Base-by-base conservation (phyloP, 148 eudicot genomes). In the Cornus florida region DNA sequence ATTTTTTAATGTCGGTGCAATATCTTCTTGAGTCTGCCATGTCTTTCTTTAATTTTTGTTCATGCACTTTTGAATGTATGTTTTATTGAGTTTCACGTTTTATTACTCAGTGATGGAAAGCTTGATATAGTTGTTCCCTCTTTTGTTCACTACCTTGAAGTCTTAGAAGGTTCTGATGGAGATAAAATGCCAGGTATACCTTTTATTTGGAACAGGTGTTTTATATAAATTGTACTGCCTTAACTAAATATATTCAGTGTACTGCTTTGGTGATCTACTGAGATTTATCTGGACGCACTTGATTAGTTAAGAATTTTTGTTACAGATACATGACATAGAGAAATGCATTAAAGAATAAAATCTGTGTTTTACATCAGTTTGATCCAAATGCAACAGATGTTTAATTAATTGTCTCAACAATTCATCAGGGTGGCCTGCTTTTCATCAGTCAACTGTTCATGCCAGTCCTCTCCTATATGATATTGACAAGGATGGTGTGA, bases 401-500 rank as follows among this genome's bases (percentile, higher is more conserved):
- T 73, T 79, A 67, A 76, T 75, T 43, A 60, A 19, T 50, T 82
- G 11, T 65, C 20, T 19, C 19, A 10, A 31, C 70, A 32, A 85
- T 69, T 81, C 74, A 76, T 83, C 82, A 97, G 99, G 99, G 32
- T 97, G 98, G 99, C 99, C 99, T 81, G 99, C 98, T 84, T 97
- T 88, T 88, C 99, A 97, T 81, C 97, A 97, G 87, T 97, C 99
- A 41, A 94, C 92, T 82, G 96, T 94, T 75, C 99, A 97, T 87
- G 85, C 99, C 70, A 97, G 97, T 85, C 99, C 99, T 72, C 96
- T 97, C 57, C 87, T 97, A 35, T 94, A 91, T 81, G 99, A 97
- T 81, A 92, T 97, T 87, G 98, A 97, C 87, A 97, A 94, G 89
- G 99, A 97, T 84, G 99, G 99, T 60, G 91, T 88, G 75, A 89